Percentiles rank a stretch among this genome's conserved stretches.
Conservation (phyloP, 176 grass and related monocot species). For the Carex pumila region DNA sequence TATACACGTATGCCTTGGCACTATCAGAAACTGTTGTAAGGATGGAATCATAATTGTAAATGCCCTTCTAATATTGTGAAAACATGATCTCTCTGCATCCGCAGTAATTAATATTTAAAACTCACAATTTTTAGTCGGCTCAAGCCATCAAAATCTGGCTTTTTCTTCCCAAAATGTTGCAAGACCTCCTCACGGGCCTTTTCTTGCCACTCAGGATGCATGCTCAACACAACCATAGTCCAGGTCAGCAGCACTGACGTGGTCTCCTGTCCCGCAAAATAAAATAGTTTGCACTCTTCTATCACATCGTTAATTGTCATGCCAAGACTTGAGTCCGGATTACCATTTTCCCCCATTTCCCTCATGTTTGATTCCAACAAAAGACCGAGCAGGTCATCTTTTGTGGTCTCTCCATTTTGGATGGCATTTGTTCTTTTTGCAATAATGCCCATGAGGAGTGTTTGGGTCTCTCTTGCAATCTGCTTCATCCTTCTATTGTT, state of each 20-base stretch:
- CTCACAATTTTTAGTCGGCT: conserved; percentile 57
- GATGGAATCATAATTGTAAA: not conserved
- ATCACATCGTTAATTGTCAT: conserved; percentile 66
- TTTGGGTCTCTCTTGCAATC: conserved; percentile 26
- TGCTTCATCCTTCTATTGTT: conserved; percentile 49
- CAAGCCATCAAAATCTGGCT: conserved; percentile 48
- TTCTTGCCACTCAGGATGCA: conserved; percentile 77
- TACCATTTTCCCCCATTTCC: conserved; percentile 29
- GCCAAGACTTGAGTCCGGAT: conserved; percentile 10
- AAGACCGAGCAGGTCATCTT: conserved; percentile 53
- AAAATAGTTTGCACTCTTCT: conserved; percentile 82
- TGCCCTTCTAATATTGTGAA: not conserved
- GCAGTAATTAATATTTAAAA: not conserved
- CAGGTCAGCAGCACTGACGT: conserved; percentile 73
- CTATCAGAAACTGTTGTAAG: too few species aligned
- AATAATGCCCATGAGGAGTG: conserved; percentile 47
- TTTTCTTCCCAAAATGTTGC: conserved; percentile 36
- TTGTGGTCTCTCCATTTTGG: conserved; percentile 27
- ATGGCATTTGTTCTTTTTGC: conserved; percentile 42
- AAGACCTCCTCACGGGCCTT: conserved; percentile 66
- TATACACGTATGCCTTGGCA: too few species aligned
- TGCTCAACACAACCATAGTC: conserved; percentile 58
- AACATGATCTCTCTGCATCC: not conserved
- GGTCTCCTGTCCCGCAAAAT: conserved; percentile 77
- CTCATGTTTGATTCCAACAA: conserved; percentile 60